phyloP scores from a whole-genome alignment of 2,329 filamentous ascomycete genomes.

The Bipolaris oryzae region DNA sequence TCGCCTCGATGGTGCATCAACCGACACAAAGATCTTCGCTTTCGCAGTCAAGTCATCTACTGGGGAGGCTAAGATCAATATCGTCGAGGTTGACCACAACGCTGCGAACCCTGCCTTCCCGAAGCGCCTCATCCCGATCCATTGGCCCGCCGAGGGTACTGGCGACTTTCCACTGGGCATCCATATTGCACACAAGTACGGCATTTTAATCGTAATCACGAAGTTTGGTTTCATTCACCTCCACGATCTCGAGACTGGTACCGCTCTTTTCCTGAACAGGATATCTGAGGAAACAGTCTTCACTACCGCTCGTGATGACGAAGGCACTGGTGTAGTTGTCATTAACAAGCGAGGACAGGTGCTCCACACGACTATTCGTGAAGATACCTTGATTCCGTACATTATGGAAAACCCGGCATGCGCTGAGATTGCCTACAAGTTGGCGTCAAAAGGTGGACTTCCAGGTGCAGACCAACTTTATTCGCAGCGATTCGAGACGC shows the following conservation, averaged over 20 bases:
- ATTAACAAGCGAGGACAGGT: slow-evolving; percentile 99
- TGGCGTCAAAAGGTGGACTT: slow-evolving; percentile 91
- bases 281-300: slow-evolving; percentile 99
- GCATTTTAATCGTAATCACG: slow-evolving; percentile 94
- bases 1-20: slow-evolving; percentile 82
- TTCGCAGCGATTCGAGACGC: slow-evolving; percentile 87
- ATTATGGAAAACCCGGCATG: slow-evolving; percentile 96
- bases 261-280: slow-evolving; percentile 98
- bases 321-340: slow-evolving; percentile 86
- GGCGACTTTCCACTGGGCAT: slow-evolving; percentile 99
- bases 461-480: slow-evolving; percentile 95
- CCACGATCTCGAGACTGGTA: slow-evolving; percentile 94
- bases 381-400: slow-evolving; percentile 89
- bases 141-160: slow-evolving; percentile 92
- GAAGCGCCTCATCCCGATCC: slow-evolving; percentile 97
- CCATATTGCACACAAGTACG: slow-evolving; percentile 96
- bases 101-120: slow-evolving; percentile 85
- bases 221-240: slow-evolving; percentile 99
- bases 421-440: slow-evolving; percentile 89
- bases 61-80: slow-evolving; percentile 87
- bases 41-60: slow-evolving; percentile 90
- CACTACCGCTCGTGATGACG: slow-evolving; percentile 82
- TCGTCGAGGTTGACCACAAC: slow-evolving; percentile 95
- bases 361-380: slow-evolving; percentile 90
- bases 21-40: slow-evolving; percentile 94